Conservation (phyloP, 148 eudicot genomes). For the Pharnaceum exiguum region DNA sequence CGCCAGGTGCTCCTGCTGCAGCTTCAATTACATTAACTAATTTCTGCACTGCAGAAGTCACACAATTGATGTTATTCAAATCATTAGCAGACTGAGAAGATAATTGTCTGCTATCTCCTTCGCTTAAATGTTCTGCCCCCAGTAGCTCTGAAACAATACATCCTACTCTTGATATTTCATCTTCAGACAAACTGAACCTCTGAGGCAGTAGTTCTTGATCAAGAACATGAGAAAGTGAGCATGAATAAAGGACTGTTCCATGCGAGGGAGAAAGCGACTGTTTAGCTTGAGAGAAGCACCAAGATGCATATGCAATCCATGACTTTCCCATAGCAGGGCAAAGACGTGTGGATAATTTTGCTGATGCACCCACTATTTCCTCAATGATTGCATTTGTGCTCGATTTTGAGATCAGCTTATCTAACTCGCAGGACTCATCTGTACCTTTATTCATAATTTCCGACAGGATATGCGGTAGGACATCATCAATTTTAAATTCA, state of each 20-base stretch:
- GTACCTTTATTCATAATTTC: slow-evolving; percentile 36
- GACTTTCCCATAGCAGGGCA: slow-evolving; percentile 84
- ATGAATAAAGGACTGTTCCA: slow-evolving; percentile 38
- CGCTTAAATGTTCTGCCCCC: slow-evolving; percentile 28
- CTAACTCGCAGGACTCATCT: slow-evolving; percentile 25
- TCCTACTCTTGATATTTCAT: slow-evolving; percentile 57
- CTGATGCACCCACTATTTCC: slow-evolving; percentile 68
- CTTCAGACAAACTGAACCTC: slow-evolving; percentile 58
- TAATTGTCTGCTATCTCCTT: slow-evolving; percentile 21
- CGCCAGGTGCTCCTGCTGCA: slow-evolving; percentile 80
- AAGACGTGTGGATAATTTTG: slow-evolving; percentile 69
- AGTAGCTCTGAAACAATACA: slow-evolving; percentile 42
- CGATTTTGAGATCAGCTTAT: slow-evolving; percentile 27
- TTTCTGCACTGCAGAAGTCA: slow-evolving; percentile 42
- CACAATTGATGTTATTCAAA: slow-evolving; percentile 22
- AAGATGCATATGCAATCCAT: slow-evolving; percentile 93
- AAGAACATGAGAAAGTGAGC: slow-evolving; percentile 51
- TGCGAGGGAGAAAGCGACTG: slow-evolving; percentile 37
- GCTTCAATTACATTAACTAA: slow-evolving; percentile 63
- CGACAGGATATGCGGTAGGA: slow-evolving; percentile 39
- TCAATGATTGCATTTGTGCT: slow-evolving; percentile 38
- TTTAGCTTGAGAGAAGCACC: slow-evolving; percentile 87
- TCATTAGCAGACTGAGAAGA: slow-evolving; percentile 27
- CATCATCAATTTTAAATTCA: slow-evolving; percentile 39
- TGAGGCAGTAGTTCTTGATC: slow-evolving; percentile 52